Base-by-base conservation (phyloP, 177 flowering plant species). In the Vitis hybrid region DNA sequence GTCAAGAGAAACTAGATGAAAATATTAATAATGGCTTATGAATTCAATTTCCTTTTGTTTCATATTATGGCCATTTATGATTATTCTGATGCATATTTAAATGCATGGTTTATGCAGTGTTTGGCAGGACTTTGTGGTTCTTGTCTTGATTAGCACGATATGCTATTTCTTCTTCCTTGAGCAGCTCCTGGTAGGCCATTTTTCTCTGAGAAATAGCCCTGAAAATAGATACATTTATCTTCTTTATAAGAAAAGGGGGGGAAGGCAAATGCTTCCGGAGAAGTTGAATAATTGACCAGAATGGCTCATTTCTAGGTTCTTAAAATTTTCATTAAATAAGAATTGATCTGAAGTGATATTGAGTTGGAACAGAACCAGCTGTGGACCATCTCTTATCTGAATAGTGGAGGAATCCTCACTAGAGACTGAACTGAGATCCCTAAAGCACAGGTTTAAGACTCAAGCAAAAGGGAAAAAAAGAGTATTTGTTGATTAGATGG, bases 121-220 rank as follows among this genome's bases (percentile, higher is more conserved):
- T 39, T 92, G 97, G 97, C 91, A 90, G 80, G 98, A 92, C 74
- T 88, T 89, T 69, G 92, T 87, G 76, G 89, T 90, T 74, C 97
- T 94, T 13, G 81, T 90, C 74, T 77, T 94, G 79, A 88, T 94
- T 64, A 94, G 97, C 84, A 84, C 98, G 48, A 80, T 94, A 48
- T 92, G 98, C 82, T 94, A 92, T 76, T 94, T 92, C 85, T 94
- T 94, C 85, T 88, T 92, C 85, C 89, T 94, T 52, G 98, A 92
- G 89, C 98, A 94, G 85, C 83, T 94, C 52, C 83, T 94, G 94
- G 98, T 94, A 86, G 56, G 86, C n/a, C 62, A 45, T 63, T 71
- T 31, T 72, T 33, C 64, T 64, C 14, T 50, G 51, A 67, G 26
- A 61, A 3, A 64, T 16, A 50, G 8, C 50, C 10, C 39, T 51